Conservation (phyloP, 2,329 filamentous ascomycete genomes). For the Paecilomyces dactylethromorphus region DNA sequence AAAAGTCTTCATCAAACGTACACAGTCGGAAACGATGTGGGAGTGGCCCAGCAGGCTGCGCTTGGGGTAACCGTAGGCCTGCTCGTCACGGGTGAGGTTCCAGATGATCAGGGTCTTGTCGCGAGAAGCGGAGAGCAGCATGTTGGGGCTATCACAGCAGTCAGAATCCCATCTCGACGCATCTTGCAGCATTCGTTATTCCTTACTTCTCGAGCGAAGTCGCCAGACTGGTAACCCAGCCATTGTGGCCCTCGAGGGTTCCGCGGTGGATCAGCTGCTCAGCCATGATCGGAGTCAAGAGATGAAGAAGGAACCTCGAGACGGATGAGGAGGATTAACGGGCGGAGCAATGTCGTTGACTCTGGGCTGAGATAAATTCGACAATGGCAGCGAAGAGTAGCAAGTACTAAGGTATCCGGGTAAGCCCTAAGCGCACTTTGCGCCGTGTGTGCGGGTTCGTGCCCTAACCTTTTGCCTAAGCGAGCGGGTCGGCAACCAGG, state of each 20-base stretch:
- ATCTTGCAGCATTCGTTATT: constrained; percentile 10
- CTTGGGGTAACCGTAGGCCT: constrained; percentile 98
- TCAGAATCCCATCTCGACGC: constrained; percentile 28
- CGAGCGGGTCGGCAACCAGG: neutral
- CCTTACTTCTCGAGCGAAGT: constrained; percentile 98
- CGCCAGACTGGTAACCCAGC: constrained; percentile 98
- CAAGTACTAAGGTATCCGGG: constrained; percentile 26
- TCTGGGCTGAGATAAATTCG: constrained; percentile 32
- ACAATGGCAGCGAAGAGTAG: constrained; percentile 21
- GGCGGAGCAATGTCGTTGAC: constrained; percentile 36
- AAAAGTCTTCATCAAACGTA: constrained; percentile 50
- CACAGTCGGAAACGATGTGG: constrained; percentile 99
- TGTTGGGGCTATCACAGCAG: constrained; percentile 70
- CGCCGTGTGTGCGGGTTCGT: constrained; percentile 12
- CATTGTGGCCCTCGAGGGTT: constrained; percentile 97
- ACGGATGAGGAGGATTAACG: constrained; percentile 28
- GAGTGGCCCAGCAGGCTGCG: constrained; percentile 97
- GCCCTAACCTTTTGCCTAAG: constrained; percentile 12
- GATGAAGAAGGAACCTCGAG: constrained; percentile 33
- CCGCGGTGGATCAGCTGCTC: constrained; percentile 94
- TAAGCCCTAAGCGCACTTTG: constrained; percentile 35
- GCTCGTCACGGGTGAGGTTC: constrained; percentile 99
- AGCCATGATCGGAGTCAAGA: constrained; percentile 58
- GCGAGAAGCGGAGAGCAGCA: constrained; percentile 95
- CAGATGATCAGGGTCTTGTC: constrained; percentile 99